phyloP scores from a whole-genome alignment of 257 asterid genomes.

The Pogostemon cablin region DNA sequence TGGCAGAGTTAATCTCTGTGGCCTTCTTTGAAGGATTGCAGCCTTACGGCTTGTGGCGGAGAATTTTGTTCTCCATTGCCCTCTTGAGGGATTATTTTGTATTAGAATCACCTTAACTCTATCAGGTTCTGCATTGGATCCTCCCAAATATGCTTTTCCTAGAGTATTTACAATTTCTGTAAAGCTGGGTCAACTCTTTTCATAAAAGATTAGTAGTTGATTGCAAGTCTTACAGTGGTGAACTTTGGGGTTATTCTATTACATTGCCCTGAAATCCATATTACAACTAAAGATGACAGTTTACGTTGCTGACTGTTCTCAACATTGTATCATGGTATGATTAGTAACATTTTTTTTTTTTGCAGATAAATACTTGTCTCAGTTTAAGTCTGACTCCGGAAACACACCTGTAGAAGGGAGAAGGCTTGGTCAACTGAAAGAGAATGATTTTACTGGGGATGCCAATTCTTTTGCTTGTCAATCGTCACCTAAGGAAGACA shows the following conservation, averaged over 20 bases:
- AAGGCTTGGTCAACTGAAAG: constrained; percentile 50
- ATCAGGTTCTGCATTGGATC: neutral
- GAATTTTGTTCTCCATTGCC: too few relatives aligned
- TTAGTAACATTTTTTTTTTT: constrained; percentile 32
- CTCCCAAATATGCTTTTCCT: constrained; percentile 3
- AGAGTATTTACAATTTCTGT: neutral
- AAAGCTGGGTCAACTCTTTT: neutral
- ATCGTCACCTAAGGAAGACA: constrained; percentile 55
- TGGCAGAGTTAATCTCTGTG: too few relatives aligned
- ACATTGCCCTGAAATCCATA: neutral
- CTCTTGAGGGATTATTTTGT: too few relatives aligned
- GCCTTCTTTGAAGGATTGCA: too few relatives aligned
- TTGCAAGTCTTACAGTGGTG: constrained; percentile 1
- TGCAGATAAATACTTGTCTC: constrained; percentile 76
- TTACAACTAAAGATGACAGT: constrained; percentile 12
- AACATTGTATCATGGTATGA: constrained; percentile 17
- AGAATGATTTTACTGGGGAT: constrained; percentile 56
- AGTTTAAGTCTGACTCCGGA: constrained; percentile 64
- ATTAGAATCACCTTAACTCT: too few relatives aligned
- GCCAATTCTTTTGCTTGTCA: constrained; percentile 55
- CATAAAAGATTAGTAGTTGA: constrained; percentile 18
- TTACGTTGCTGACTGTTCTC: neutral
- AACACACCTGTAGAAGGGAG: constrained; percentile 54
- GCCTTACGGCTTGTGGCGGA: too few relatives aligned
- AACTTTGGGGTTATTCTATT: neutral